These are phyloP conservation scores for Hypoxylon sp. DNA, from an alignment of 2,329 filamentous ascomycete species.

Conservation along the genomic window DNA sequence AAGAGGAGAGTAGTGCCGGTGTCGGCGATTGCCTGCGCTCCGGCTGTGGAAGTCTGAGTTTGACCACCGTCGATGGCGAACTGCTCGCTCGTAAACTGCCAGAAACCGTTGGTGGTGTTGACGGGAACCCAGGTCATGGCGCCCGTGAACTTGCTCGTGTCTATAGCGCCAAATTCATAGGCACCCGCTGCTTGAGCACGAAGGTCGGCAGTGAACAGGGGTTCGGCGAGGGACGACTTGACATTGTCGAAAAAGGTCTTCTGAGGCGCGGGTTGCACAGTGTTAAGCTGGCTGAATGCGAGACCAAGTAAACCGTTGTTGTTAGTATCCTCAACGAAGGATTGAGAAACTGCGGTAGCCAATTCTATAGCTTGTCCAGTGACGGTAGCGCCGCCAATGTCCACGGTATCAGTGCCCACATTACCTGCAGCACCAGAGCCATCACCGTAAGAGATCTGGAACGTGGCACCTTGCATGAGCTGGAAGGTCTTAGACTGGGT, in stretches of 20 bases:
- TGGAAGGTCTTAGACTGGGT: conserved; percentile 50
- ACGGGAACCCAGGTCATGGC: conserved; percentile 55
- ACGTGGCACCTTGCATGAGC: conserved; percentile 52
- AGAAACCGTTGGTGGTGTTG: conserved; percentile 56
- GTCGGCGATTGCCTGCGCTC: conserved; percentile 67
- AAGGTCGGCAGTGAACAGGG: conserved; percentile 57
- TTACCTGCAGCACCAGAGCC: conserved; percentile 55
- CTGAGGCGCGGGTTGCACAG: conserved; percentile 50
- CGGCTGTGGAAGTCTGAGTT: conserved; percentile 55
- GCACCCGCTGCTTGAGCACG: conserved; percentile 53
- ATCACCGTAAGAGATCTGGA: conserved; percentile 55
- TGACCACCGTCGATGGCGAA: conserved; percentile 53
- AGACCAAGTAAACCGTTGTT: conserved; percentile 56
- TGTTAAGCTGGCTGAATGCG: conserved; percentile 55
- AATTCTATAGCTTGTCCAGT: conserved; percentile 53
- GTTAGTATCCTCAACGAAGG: conserved; percentile 53
- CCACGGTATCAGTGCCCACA: conserved; percentile 56
- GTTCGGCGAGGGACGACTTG: conserved; percentile 50
- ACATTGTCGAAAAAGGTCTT: conserved; percentile 57
- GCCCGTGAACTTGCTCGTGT: conserved; percentile 55
- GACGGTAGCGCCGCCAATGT: conserved; percentile 54
- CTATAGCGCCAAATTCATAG: conserved; percentile 59
- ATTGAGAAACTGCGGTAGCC: conserved; percentile 51
- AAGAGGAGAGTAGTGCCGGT: conserved; percentile 76
- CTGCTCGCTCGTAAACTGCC: conserved; percentile 56